A percentile compares a stretch with the other conserved stretches of the same genome.
phyloP scores from a whole-genome alignment of 805 yeast species.

The Ogataea paradorogensis region DNA sequence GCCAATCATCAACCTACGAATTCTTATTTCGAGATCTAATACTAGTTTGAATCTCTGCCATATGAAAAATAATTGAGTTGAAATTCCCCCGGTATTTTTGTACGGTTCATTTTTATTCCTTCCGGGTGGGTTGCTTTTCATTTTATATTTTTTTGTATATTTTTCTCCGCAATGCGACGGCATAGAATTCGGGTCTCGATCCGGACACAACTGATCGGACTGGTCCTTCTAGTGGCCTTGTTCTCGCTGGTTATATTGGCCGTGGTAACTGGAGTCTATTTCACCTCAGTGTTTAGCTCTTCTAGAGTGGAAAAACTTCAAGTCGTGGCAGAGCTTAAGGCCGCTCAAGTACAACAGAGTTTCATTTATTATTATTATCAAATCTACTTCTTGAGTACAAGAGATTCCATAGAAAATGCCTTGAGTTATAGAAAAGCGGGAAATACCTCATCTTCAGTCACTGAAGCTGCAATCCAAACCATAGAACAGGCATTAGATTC shows the following conservation, averaged over 20 bases:
- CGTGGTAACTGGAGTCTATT: slow-evolving; percentile 72
- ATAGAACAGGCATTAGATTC: slow-evolving; percentile 63
- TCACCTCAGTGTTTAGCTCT: slow-evolving; percentile 56
- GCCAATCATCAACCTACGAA: slow-evolving; percentile 4
- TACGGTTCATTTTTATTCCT: too few relatives aligned
- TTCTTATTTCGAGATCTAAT: not conserved
- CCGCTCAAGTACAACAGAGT: slow-evolving; percentile 73
- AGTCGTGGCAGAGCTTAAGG: slow-evolving; percentile 77
- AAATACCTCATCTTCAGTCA: slow-evolving; percentile 50
- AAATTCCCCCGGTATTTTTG: too few relatives aligned
- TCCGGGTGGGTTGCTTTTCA: not conserved
- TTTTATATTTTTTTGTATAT: not conserved
- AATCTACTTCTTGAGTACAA: slow-evolving; percentile 58
- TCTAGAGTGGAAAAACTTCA: slow-evolving; percentile 68
- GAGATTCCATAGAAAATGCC: slow-evolving; percentile 59
- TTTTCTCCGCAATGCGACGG: slow-evolving; percentile 17
- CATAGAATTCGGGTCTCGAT: slow-evolving; percentile 54
- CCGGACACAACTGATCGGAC: slow-evolving; percentile 66
- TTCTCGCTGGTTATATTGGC: slow-evolving; percentile 66
- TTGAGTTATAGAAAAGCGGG: slow-evolving; percentile 69
- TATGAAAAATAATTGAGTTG: not conserved
- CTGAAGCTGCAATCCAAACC: slow-evolving; percentile 45
- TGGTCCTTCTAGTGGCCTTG: slow-evolving; percentile 67
- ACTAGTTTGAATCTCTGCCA: slow-evolving; percentile 1
- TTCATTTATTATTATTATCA: slow-evolving; percentile 65